phyloP scores from a whole-genome alignment of 1,284 basidiomycete genomes.

The Boletus sp. region DNA sequence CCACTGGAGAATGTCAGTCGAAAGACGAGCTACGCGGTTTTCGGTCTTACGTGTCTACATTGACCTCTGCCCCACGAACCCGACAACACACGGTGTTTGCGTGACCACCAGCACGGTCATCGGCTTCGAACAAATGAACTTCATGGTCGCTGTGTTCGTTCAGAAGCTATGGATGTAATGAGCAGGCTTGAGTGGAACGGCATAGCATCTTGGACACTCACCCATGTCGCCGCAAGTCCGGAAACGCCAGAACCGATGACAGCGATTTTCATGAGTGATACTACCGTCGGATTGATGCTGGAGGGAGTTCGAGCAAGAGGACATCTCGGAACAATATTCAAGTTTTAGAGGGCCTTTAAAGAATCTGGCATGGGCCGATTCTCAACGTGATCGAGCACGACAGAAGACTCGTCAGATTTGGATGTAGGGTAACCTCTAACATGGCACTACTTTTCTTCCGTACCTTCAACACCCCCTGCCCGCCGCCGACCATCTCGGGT shows the following conservation, averaged over 20 bases:
- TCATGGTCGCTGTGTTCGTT: conserved; percentile 79
- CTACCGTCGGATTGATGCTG: neutral
- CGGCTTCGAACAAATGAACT: conserved; percentile 76
- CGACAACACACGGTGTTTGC: conserved; percentile 70
- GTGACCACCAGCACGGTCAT: conserved; percentile 70
- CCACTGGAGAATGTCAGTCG: conserved; percentile 35
- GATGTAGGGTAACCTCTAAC: neutral
- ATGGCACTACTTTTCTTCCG: no score
- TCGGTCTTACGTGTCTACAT: conserved; percentile 64
- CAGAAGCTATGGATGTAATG: conserved; percentile 41
- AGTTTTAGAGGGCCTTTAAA: no score
- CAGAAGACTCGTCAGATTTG: neutral
- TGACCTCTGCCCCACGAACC: conserved; percentile 42
- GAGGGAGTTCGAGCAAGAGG: neutral
- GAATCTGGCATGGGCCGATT: no score
- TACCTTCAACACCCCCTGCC: conserved; percentile 32
- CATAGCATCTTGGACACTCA: conserved; percentile 20
- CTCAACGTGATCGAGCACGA: no score
- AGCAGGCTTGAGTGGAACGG: neutral
- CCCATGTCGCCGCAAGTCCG: conserved; percentile 77
- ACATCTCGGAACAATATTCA: no score
- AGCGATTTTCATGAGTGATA: conserved; percentile 57
- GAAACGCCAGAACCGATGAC: conserved; percentile 79
- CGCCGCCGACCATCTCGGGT: conserved; percentile 51
- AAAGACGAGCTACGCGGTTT: neutral